Conservation (phyloP, 140 eudicot species). For the Cichorium intybus region DNA sequence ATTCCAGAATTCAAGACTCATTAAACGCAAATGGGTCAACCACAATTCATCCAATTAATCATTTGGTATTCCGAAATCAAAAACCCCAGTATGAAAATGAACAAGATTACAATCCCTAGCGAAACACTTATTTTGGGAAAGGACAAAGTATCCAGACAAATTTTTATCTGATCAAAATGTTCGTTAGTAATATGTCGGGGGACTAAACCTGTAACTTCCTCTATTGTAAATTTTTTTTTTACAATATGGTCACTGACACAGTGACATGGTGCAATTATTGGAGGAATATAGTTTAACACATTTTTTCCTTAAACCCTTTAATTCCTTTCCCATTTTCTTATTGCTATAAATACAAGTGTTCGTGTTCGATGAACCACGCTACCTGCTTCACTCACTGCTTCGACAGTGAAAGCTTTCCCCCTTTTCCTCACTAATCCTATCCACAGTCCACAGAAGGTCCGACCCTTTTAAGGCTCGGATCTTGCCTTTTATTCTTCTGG, state of each 20-base stretch:
- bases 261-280: background rate
- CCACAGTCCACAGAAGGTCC: constrained; percentile 8
- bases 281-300: background rate
- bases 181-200: background rate
- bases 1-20: no score
- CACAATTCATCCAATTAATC: no score
- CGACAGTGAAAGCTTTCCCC: constrained; percentile 9
- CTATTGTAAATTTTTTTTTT: background rate
- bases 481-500: background rate
- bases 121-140: no score
- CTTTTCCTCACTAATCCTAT: background rate
- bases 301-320: background rate
- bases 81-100: no score
- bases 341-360: constrained; percentile 17
- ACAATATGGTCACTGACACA: constrained; percentile 1
- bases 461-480: constrained; percentile 21
- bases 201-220: background rate
- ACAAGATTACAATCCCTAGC: no score
- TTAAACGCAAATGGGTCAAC: no score
- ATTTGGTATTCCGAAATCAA: no score
- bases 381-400: constrained; percentile 17
- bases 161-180: no score
- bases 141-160: background rate
- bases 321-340: background rate
- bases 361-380: constrained; percentile 10